These are phyloP conservation scores for Skeletonema tropicum DNA, from an alignment of 108 stramenopile genomes.

Conservation along the genomic window DNA sequence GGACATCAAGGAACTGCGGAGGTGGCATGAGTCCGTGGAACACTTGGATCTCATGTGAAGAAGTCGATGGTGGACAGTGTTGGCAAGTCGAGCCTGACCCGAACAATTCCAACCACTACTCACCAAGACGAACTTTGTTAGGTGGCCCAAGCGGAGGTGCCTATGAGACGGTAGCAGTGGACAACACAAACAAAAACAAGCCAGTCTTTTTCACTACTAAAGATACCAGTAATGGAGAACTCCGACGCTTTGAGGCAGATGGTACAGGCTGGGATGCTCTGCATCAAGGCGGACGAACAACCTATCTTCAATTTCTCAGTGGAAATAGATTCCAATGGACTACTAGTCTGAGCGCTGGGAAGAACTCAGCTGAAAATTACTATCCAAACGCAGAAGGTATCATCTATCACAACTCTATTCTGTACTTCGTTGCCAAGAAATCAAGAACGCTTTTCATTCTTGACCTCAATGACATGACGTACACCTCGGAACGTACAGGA, in stretches of 20 bases:
- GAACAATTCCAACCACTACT: not conserved
- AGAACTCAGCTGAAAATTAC: constrained; percentile 13
- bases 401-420: constrained; percentile 32
- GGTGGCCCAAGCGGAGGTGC: not conserved
- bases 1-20: constrained; percentile 55
- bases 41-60: constrained; percentile 5
- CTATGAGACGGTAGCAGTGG: constrained; percentile 44
- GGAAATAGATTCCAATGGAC: constrained; percentile 22
- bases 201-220: constrained; percentile 61
- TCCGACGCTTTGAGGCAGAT: constrained; percentile 23
- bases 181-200: constrained; percentile 39
- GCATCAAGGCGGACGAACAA: constrained; percentile 4
- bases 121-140: not conserved
- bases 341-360: constrained; percentile 4
- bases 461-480: constrained; percentile 51
- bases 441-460: constrained; percentile 45
- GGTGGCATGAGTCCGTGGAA: constrained; percentile 32
- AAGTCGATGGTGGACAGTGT: not conserved
- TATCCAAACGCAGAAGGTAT: constrained; percentile 54
- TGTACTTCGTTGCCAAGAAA: constrained; percentile 54
- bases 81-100: constrained; percentile 13
- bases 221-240: constrained; percentile 46
- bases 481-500: constrained; percentile 32
- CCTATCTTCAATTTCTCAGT: not conserved
- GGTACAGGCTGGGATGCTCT: constrained; percentile 4